These are phyloP conservation scores for Rhodofomes roseus DNA, from an alignment of 1,284 basidiomycete genomes.

Conservation along the genomic window DNA sequence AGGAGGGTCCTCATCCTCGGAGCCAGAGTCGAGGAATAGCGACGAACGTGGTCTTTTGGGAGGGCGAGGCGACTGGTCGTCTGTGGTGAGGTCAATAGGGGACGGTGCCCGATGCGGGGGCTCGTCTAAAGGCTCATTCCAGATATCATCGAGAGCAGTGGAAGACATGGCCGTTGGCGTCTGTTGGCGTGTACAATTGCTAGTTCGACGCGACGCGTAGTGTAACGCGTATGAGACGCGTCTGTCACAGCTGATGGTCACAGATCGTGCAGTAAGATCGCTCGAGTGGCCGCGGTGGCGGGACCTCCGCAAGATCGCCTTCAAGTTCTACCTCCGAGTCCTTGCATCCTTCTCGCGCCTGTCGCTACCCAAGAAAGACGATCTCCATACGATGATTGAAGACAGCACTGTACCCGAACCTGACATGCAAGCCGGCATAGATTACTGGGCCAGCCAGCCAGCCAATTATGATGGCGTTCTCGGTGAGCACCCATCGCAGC, in stretches of 20 bases:
- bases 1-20: constrained; percentile 37
- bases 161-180: constrained; percentile 28
- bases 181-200: not conserved
- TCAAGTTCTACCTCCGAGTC: not conserved
- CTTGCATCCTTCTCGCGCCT: too few relatives aligned
- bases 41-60: constrained; percentile 34
- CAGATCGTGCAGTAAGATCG: not conserved
- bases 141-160: constrained; percentile 34
- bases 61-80: constrained; percentile 12
- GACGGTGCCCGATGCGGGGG: constrained; percentile 14
- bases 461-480: constrained; percentile 74
- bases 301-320: too few relatives aligned
- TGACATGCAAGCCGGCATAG: constrained; percentile 62
- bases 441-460: constrained; percentile 74
- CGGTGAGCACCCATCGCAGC: constrained; percentile 32
- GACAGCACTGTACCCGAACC: constrained; percentile 29
- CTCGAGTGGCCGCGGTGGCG: not conserved
- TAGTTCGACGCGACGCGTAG: not conserved
- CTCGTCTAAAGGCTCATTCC: constrained; percentile 39
- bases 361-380: not conserved
- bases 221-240: constrained; percentile 6
- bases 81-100: constrained; percentile 6
- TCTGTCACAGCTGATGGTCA: constrained; percentile 8
- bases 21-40: constrained; percentile 50
- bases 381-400: constrained; percentile 2